These are phyloP conservation scores for Polyplosphaeria fusca DNA, from an alignment of 495 filamentous ascomycete genomes.

Conservation along the genomic window DNA sequence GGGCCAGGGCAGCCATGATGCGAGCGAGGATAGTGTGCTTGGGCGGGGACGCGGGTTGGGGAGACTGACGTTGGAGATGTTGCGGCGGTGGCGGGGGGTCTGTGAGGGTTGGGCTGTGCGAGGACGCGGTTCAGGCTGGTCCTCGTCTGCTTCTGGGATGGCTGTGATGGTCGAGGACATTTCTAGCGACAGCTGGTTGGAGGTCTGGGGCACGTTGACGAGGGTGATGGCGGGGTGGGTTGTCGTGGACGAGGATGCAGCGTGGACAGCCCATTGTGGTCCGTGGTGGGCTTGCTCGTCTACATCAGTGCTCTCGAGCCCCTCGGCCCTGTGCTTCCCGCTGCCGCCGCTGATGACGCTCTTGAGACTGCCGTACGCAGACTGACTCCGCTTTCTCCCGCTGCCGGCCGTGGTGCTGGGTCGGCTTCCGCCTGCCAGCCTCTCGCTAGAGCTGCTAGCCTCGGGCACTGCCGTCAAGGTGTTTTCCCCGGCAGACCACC, in stretches of 20 bases:
- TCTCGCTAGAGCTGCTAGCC: constrained; percentile 39
- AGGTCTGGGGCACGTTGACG: constrained; percentile 22
- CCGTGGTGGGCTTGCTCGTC: neutral
- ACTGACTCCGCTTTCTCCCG: constrained; percentile 18
- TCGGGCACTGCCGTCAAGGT: constrained; percentile 40
- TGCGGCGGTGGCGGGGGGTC: neutral
- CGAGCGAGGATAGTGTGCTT: constrained; percentile 24
- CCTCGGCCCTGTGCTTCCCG: constrained; percentile 15
- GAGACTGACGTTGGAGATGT: constrained; percentile 12
- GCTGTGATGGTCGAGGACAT: constrained; percentile 26
- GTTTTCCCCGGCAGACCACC: constrained; percentile 25
- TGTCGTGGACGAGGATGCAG: constrained; percentile 1
- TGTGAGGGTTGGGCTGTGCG: neutral
- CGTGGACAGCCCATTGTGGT: constrained; percentile 18
- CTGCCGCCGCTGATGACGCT: constrained; percentile 32
- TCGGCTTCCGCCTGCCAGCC: constrained; percentile 28
- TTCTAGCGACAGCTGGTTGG: constrained; percentile 30
- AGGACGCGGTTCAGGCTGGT: neutral
- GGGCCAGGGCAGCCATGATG: constrained; percentile 31
- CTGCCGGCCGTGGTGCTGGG: neutral
- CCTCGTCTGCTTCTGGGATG: neutral
- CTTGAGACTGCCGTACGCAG: constrained; percentile 35
- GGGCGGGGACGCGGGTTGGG: constrained; percentile 16
- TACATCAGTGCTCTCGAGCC: neutral
- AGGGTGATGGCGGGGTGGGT: constrained; percentile 30